A percentile compares a stretch with the other conserved stretches of the same genome.
phyloP scores from a whole-genome alignment of 148 eudicot species.

The Vaccinium myrtillus region DNA sequence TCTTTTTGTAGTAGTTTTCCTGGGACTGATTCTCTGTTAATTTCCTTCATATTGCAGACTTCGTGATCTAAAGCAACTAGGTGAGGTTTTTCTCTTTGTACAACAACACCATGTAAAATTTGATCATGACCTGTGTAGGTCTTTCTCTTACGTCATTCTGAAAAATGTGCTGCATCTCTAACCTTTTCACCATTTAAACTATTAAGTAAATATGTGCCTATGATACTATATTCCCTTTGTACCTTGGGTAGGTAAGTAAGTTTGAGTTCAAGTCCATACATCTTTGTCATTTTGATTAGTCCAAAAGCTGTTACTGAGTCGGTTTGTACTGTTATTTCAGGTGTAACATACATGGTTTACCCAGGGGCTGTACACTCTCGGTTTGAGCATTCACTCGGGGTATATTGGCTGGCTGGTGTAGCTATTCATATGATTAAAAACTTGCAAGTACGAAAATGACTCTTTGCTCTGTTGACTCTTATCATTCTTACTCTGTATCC shows the following conservation, averaged over 20 bases:
- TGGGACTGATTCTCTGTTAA: conserved; percentile 6
- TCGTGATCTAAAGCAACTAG: conserved; percentile 76
- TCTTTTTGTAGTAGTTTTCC: neutral
- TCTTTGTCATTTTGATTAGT: neutral
- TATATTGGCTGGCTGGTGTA: conserved; percentile 58
- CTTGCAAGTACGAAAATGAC: conserved; percentile 39
- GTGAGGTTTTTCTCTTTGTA: conserved; percentile 30
- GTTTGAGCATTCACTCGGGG: conserved; percentile 76
- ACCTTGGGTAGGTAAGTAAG: neutral
- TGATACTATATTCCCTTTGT: neutral
- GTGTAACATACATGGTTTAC: conserved; percentile 53
- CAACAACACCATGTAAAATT: neutral
- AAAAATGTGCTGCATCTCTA: neutral
- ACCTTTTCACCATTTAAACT: neutral
- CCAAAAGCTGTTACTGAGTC: conserved; percentile 8
- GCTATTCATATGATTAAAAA: conserved; percentile 38
- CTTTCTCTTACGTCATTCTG: neutral
- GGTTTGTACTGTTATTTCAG: conserved; percentile 25
- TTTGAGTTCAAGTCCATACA: neutral
- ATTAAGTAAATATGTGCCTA: neutral
- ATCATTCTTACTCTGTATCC: conserved; percentile 15
- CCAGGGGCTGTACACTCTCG: conserved; percentile 77
- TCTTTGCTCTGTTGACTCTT: conserved; percentile 6
- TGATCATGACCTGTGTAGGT: neutral
- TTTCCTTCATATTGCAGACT: conserved; percentile 43